Conservation (phyloP, 495 filamentous ascomycete species). For the Emericellopsis terricola region DNA sequence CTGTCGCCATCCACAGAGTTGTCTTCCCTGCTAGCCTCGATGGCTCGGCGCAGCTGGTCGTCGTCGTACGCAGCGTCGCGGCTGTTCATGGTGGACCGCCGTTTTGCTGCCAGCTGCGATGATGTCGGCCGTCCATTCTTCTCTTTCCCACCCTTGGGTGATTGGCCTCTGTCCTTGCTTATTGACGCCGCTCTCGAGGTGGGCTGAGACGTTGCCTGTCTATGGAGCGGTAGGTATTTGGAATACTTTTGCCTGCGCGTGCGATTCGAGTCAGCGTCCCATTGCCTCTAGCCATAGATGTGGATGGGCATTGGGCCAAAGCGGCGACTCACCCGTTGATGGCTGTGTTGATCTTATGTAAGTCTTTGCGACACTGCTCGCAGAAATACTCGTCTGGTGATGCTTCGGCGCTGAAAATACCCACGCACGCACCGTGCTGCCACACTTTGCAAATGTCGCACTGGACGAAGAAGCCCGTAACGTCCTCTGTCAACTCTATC, state of each 20-base stretch:
- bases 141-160: conserved; percentile 26
- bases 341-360: conserved; percentile 66
- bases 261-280: background rate
- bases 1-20: conserved; percentile 26
- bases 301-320: no score
- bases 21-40: conserved; percentile 88
- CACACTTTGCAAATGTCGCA: conserved; percentile 96
- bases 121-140: conserved; percentile 28
- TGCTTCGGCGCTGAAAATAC: conserved; percentile 81
- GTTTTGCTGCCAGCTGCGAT: conserved; percentile 41
- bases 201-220: conserved; percentile 21
- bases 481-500: conserved; percentile 62
- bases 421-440: conserved; percentile 97
- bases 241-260: conserved; percentile 32
- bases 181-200: conserved; percentile 36
- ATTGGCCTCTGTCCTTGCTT: conserved; percentile 35
- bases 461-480: conserved; percentile 91
- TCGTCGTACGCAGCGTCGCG: conserved; percentile 90
- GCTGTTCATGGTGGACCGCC: conserved; percentile 95
- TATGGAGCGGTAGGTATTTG: conserved; percentile 34
- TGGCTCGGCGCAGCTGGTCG: conserved; percentile 69
- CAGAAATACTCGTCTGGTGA: conserved; percentile 97
- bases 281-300: background rate
- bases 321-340: conserved; percentile 62
- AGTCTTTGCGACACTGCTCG: conserved; percentile 79